Percentiles rank a stretch among this genome's conserved stretches.
Conservation (phyloP, 75 land plant genomes). For the Sequoiadendron giganteum region DNA sequence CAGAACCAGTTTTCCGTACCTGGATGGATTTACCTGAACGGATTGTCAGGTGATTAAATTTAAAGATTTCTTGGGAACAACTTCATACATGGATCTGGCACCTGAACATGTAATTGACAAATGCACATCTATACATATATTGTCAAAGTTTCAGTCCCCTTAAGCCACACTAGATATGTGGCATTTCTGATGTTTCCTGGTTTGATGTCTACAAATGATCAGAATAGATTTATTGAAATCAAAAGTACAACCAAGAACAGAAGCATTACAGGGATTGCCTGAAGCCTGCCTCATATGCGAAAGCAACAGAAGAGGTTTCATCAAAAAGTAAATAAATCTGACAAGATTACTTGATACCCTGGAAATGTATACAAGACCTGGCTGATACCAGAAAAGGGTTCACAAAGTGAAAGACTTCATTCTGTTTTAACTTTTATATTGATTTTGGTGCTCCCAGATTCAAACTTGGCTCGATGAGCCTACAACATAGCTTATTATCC, state of each 20-base stretch:
- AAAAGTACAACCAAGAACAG: neutral
- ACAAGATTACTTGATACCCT: neutral
- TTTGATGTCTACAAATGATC: neutral
- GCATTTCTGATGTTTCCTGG: neutral
- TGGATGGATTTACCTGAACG: neutral
- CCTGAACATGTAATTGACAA: neutral
- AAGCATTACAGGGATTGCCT: neutral
- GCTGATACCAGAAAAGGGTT: neutral
- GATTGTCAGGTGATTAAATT: neutral
- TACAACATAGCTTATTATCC: no score
- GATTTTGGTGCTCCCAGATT: no score
- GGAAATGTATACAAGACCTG: neutral
- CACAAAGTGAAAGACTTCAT: no score
- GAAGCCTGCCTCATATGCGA: neutral
- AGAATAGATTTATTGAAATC: neutral
- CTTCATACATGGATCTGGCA: neutral
- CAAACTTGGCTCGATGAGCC: no score
- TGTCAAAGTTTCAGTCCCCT: neutral
- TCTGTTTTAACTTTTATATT: no score
- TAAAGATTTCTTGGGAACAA: neutral
- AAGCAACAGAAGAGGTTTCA: neutral
- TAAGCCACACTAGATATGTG: neutral
- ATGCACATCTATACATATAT: neutral
- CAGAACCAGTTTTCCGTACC: neutral
- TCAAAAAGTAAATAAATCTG: no score